These are phyloP conservation scores for Quercus tomentella DNA, from an alignment of 331 rosid genomes.

Conservation along the genomic window DNA sequence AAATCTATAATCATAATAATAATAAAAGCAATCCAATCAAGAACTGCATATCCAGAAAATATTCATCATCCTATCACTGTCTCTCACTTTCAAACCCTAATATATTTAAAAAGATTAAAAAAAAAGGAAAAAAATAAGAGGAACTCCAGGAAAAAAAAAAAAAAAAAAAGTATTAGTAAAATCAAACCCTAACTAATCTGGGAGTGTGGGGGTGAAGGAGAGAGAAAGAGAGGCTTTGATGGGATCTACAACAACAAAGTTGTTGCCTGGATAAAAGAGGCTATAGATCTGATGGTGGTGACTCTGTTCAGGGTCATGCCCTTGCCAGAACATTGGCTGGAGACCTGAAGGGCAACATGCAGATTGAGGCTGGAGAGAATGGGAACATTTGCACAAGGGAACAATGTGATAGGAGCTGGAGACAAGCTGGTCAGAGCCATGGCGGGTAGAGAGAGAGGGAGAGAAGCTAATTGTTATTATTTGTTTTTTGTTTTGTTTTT, in stretches of 20 bases:
- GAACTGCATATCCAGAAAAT: neutral
- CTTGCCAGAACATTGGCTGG: neutral
- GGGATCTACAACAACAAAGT: slow-evolving; percentile 49
- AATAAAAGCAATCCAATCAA: neutral
- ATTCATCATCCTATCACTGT: neutral
- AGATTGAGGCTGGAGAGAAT: neutral
- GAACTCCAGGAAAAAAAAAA: neutral
- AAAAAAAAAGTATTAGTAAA: neutral
- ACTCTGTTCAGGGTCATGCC: slow-evolving; percentile 17
- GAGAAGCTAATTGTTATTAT: neutral
- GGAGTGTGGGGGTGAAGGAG: too few relatives aligned
- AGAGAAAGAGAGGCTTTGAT: too few relatives aligned
- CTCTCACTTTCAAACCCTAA: neutral
- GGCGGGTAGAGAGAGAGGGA: neutral
- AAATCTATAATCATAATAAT: neutral
- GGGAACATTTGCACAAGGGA: slow-evolving; percentile 8
- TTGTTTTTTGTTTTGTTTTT: too few relatives aligned
- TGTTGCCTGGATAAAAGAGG: slow-evolving; percentile 17
- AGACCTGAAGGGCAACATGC: neutral
- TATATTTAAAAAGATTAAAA: neutral
- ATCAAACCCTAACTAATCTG: slow-evolving; percentile 12
- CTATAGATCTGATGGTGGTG: slow-evolving; percentile 36
- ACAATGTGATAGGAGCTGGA: slow-evolving; percentile 31
- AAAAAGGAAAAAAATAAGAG: neutral
- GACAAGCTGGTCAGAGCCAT: slow-evolving; percentile 29